phyloP scores from a whole-genome alignment of 352 stramenopile species.

The Globisporangium carolinianum region DNA sequence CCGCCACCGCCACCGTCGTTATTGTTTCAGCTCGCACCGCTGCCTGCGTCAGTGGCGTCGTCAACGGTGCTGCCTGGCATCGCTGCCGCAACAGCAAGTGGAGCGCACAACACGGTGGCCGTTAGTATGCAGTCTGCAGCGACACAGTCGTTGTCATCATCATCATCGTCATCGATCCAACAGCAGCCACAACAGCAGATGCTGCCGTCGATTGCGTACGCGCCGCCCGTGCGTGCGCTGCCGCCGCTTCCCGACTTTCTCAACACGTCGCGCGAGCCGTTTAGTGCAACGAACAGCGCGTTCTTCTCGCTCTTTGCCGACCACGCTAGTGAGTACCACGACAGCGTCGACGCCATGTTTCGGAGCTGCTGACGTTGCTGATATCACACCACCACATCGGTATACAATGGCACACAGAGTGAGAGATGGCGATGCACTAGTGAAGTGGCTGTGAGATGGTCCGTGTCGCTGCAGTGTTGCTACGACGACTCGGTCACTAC shows the following conservation, averaged over 20 bases:
- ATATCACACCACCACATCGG: background rate
- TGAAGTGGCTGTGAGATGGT: no score
- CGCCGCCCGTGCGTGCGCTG: conserved; percentile 33
- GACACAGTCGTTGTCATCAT: conserved; percentile 12
- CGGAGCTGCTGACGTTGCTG: conserved; percentile 20
- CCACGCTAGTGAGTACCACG: conserved; percentile 31
- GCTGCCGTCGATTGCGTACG: conserved; percentile 46
- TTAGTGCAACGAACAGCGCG: conserved; percentile 29
- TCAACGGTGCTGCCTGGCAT: conserved; percentile 13
- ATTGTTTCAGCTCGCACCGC: conserved; percentile 13
- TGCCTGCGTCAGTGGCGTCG: conserved; percentile 8
- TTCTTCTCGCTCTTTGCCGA: conserved; percentile 51
- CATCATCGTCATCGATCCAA: conserved; percentile 1
- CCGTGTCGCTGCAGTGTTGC: no score
- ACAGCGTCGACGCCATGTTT: conserved; percentile 33
- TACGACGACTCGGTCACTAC: no score
- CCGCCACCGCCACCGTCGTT: conserved; percentile 26
- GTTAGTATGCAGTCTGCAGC: conserved; percentile 6
- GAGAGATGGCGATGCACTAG: background rate
- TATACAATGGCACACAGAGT: background rate
- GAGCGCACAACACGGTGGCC: conserved; percentile 17
- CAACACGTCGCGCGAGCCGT: conserved; percentile 42
- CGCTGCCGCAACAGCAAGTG: conserved; percentile 9
- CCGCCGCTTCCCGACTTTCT: conserved; percentile 60
- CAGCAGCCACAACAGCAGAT: conserved; percentile 11